These are phyloP conservation scores for Pholiota microspora DNA, from an alignment of 768 basidiomycete species.

Conservation along the genomic window DNA sequence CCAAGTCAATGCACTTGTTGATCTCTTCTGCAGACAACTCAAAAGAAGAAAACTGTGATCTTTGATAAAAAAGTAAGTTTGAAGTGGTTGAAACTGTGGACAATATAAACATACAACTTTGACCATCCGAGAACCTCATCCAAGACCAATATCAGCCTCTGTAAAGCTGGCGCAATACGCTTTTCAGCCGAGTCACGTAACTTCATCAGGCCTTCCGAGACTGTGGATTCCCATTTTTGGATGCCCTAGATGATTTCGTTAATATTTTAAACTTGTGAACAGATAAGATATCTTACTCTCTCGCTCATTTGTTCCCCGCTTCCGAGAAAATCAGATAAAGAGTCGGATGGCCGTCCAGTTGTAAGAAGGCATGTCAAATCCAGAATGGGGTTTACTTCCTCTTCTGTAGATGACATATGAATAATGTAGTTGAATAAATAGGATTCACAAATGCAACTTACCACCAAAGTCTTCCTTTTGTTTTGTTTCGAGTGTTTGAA, in stretches of 20 bases:
- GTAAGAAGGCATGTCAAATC: conserved; percentile 71
- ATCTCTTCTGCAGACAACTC: conserved; percentile 51
- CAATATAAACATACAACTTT: conserved; percentile 43
- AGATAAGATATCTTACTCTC: conserved; percentile 47
- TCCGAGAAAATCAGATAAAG: conserved; percentile 71
- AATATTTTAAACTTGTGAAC: conserved; percentile 18
- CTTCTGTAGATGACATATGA: conserved; percentile 38
- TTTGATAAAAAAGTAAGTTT: conserved; percentile 28
- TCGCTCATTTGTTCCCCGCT: conserved; percentile 82
- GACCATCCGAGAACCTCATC: conserved; percentile 83
- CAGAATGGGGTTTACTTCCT: conserved; percentile 59
- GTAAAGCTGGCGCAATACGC: conserved; percentile 68
- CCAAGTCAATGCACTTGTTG: conserved; percentile 48
- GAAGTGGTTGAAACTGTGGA: not conserved
- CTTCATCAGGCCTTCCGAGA: conserved; percentile 67
- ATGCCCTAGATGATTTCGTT: conserved; percentile 54
- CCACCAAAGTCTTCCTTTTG: conserved; percentile 67
- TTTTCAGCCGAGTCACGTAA: conserved; percentile 74
- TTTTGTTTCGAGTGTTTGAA: conserved; percentile 59
- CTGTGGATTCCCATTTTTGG: conserved; percentile 79
- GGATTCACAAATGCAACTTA: conserved; percentile 39
- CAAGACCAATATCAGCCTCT: conserved; percentile 72
- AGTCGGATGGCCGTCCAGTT: conserved; percentile 70
- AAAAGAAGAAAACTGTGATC: conserved; percentile 58
- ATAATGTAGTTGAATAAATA: conserved; percentile 1